Evolutionary conservation across 192 early-diverging fungal genomes (phyloP).

Genomic region (Coemansia sp.): DNA sequence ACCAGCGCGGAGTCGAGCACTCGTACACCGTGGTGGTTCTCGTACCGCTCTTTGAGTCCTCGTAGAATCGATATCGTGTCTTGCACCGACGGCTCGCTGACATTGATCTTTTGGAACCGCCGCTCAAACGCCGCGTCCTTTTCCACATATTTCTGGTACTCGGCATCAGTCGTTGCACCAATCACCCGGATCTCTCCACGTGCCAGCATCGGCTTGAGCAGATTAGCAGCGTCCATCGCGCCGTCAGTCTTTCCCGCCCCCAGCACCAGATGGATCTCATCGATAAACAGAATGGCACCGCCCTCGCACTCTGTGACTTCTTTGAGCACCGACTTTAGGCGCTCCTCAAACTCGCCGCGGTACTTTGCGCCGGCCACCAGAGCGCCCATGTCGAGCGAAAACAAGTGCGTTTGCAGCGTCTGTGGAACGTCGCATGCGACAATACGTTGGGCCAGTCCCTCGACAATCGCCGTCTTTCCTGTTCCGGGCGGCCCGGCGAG

Average conservation of each 20-base stretch:
- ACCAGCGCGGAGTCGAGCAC: slow-evolving; percentile 73
- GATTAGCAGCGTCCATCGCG: slow-evolving; percentile 93
- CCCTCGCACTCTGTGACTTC: slow-evolving; percentile 90
- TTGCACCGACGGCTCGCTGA: slow-evolving; percentile 72
- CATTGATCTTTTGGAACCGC: slow-evolving; percentile 73
- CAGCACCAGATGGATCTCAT: slow-evolving; percentile 94
- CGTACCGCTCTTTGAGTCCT: slow-evolving; percentile 76
- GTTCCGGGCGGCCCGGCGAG: slow-evolving; percentile 81
- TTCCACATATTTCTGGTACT: slow-evolving; percentile 93
- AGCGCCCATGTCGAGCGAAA: slow-evolving; percentile 95
- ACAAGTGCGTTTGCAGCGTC: slow-evolving; percentile 77
- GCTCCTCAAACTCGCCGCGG: slow-evolving; percentile 97
- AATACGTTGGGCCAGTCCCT: slow-evolving; percentile 95
- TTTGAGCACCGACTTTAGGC: slow-evolving; percentile 93
- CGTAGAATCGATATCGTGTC: slow-evolving; percentile 78
- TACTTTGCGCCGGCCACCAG: slow-evolving; percentile 92
- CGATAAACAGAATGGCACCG: slow-evolving; percentile 93
- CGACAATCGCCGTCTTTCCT: slow-evolving; percentile 81
- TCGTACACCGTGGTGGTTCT: slow-evolving; percentile 74
- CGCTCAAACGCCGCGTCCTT: slow-evolving; percentile 84
- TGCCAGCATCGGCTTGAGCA: slow-evolving; percentile 97
- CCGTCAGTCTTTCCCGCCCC: slow-evolving; percentile 92
- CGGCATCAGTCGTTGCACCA: slow-evolving; percentile 93
- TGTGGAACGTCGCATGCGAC: slow-evolving; percentile 89
- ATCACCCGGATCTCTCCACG: slow-evolving; percentile 94